A percentile compares a stretch with the other conserved stretches of the same genome.
Conservation (phyloP, 78 protist genomes). For the Acrasis kona region DNA sequence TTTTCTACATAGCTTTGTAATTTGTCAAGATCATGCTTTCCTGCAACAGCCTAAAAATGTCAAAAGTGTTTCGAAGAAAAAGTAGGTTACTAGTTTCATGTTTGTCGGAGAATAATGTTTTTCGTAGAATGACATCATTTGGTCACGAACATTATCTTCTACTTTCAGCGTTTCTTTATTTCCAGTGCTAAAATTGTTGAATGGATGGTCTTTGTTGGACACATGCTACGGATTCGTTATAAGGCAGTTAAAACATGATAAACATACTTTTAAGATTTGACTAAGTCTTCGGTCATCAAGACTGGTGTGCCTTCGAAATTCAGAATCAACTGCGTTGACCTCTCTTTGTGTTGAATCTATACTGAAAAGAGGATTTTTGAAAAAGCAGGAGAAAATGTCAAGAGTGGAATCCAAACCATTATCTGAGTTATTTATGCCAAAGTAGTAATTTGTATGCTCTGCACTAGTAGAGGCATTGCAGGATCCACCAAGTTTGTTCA, state of each 20-base stretch:
- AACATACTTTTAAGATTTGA: constrained; percentile 41
- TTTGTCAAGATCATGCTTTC: no score
- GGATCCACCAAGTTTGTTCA: constrained; percentile 50
- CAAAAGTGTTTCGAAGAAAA: no score
- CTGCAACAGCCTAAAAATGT: no score
- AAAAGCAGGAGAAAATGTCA: constrained; percentile 53
- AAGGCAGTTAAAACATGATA: no score
- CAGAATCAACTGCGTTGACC: constrained; percentile 44
- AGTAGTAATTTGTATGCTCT: constrained; percentile 36
- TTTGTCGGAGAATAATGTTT: constrained; percentile 26
- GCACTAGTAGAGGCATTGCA: constrained; percentile 60
- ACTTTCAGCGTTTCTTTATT: constrained; percentile 32
- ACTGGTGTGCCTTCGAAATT: constrained; percentile 25
- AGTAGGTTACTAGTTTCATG: constrained; percentile 32
- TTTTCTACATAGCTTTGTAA: no score
- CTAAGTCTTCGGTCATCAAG: constrained; percentile 34
- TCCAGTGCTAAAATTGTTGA: constrained; percentile 50
- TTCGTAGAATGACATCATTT: constrained; percentile 35
- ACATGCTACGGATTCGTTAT: no score
- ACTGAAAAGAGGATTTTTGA: constrained; percentile 50
- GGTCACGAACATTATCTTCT: constrained; percentile 36
- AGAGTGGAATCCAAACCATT: constrained; percentile 19
- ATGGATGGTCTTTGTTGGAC: constrained; percentile 32
- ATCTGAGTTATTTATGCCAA: constrained; percentile 5
- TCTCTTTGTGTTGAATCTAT: constrained; percentile 38